Evolutionary conservation across 176 grass and related monocot species (phyloP).

Genomic region (Rhipidocladum racemiflorum): DNA sequence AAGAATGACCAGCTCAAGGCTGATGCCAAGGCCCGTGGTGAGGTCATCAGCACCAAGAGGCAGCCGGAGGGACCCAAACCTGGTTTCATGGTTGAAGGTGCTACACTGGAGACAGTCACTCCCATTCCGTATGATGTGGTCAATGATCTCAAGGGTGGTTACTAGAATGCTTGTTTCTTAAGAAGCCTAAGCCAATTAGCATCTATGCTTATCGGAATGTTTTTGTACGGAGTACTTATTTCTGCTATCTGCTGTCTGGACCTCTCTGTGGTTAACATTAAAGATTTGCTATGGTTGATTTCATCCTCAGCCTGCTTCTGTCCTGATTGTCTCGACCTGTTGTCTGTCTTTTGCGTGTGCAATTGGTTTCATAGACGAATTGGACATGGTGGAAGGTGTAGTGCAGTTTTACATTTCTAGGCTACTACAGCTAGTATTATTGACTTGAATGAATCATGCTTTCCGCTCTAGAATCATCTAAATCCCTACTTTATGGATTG

Average conservation of each 20-base stretch:
- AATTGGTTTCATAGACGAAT: background rate
- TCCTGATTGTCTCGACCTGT: background rate
- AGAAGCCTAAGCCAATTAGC: slow-evolving; percentile 3
- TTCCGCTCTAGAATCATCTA: background rate
- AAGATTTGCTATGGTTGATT: slow-evolving; percentile 31
- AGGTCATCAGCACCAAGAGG: slow-evolving; percentile 95
- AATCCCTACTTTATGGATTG: too few species aligned
- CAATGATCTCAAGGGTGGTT: slow-evolving; percentile 97
- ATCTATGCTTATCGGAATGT: slow-evolving; percentile 30
- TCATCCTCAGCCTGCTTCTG: too few species aligned
- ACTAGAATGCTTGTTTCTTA: slow-evolving; percentile 48
- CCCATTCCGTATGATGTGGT: slow-evolving; percentile 96
- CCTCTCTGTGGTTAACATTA: slow-evolving; percentile 45
- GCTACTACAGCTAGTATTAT: background rate
- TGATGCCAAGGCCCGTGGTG: slow-evolving; percentile 64
- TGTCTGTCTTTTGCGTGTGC: background rate
- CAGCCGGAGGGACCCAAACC: slow-evolving; percentile 73
- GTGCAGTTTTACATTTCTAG: background rate
- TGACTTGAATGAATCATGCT: too few species aligned
- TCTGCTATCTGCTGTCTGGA: slow-evolving; percentile 25
- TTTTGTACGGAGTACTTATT: slow-evolving; percentile 33
- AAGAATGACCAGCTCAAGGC: slow-evolving; percentile 92
- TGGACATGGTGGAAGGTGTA: too few species aligned
- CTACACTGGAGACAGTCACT: slow-evolving; percentile 73
- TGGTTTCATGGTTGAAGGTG: slow-evolving; percentile 84